A percentile compares a stretch with the other conserved stretches of the same genome.
Conservation (phyloP, 768 basidiomycete species). For the Hericium rajendrae region DNA sequence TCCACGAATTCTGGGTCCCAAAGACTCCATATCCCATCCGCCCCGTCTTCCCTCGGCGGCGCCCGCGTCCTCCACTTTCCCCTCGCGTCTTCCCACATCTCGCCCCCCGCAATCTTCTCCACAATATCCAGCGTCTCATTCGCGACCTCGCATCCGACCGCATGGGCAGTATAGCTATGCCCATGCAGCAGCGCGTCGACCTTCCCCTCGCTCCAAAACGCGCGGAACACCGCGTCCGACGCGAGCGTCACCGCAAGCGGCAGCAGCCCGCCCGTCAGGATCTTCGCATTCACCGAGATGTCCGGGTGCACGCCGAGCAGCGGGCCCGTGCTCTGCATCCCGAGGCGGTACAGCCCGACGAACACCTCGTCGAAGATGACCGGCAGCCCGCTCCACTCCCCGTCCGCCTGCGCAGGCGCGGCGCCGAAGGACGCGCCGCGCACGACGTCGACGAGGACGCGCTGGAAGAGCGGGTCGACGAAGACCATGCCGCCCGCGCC, state of each 20-base stretch:
- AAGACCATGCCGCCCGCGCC: conserved; percentile 97
- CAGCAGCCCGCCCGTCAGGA: conserved; percentile 85
- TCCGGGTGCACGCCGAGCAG: conserved; percentile 73
- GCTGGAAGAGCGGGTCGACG: conserved; percentile 94
- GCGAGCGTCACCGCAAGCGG: conserved; percentile 84
- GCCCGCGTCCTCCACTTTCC: conserved; percentile 40
- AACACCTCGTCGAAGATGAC: conserved; percentile 97
- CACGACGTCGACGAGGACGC: conserved; percentile 73
- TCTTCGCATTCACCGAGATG: conserved; percentile 87
- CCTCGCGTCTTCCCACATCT: conserved; percentile 52
- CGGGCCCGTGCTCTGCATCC: conserved; percentile 51
- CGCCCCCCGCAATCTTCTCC: conserved; percentile 36
- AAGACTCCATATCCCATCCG: conserved; percentile 62
- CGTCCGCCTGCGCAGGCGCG: not conserved
- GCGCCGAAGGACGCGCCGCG: conserved; percentile 35
- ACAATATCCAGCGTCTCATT: conserved; percentile 66
- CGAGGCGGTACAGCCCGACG: conserved; percentile 83
- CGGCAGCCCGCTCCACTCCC: conserved; percentile 59
- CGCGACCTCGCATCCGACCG: conserved; percentile 88
- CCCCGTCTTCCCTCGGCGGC: not conserved
- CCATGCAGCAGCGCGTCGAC: conserved; percentile 86
- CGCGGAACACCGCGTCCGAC: conserved; percentile 65
- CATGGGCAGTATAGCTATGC: conserved; percentile 92
- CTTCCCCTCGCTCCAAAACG: conserved; percentile 70
- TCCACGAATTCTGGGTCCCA: conserved; percentile 74